These are phyloP conservation scores for Plasmodium fragile DNA, from an alignment of 169 alveolate species.

Conservation along the genomic window DNA sequence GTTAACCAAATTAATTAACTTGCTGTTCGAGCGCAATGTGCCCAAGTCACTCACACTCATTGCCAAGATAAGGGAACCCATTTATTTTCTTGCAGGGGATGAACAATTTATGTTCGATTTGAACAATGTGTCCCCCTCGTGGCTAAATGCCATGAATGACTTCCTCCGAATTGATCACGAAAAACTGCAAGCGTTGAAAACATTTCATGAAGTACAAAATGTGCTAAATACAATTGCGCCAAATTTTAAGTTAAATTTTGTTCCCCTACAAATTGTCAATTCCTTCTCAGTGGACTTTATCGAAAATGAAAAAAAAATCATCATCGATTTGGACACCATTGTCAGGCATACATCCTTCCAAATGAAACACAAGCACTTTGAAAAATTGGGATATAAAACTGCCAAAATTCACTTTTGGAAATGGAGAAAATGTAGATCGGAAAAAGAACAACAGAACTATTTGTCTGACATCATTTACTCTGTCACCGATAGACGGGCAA, in stretches of 20 bases:
- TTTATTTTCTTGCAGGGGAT: slow-evolving; percentile 43
- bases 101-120: slow-evolving; percentile 20
- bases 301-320: slow-evolving; percentile 55
- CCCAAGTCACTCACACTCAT: slow-evolving; percentile 70
- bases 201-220: slow-evolving; percentile 76
- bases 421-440: slow-evolving; percentile 77
- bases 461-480: slow-evolving; percentile 72
- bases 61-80: slow-evolving; percentile 77
- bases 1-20: slow-evolving; percentile 32
- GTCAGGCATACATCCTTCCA: slow-evolving; percentile 77
- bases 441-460: slow-evolving; percentile 75
- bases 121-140: slow-evolving; percentile 59
- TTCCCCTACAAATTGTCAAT: slow-evolving; percentile 58
- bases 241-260: slow-evolving; percentile 60
- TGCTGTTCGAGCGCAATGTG: slow-evolving; percentile 46
- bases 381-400: slow-evolving; percentile 67
- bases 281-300: slow-evolving; percentile 73
- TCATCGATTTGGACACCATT: slow-evolving; percentile 70
- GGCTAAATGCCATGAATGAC: slow-evolving; percentile 76
- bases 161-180: slow-evolving; percentile 75
- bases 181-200: slow-evolving; percentile 74
- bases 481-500: slow-evolving; percentile 38
- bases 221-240: slow-evolving; percentile 70
- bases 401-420: slow-evolving; percentile 75
- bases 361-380: slow-evolving; percentile 68